Conservation (phyloP, 257 asterid species). For the Paraleonurus japonicus region DNA sequence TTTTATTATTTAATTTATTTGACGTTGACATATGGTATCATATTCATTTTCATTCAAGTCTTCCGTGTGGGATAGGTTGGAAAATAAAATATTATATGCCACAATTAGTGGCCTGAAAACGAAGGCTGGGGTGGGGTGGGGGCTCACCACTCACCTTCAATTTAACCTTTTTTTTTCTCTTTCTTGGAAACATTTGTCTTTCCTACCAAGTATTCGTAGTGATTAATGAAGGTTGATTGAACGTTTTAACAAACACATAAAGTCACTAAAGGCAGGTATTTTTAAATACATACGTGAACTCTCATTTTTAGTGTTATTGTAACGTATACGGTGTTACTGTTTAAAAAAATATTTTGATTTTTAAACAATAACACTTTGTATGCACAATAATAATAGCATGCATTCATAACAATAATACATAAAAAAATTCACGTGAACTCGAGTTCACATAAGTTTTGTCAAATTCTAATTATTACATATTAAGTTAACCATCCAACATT, state of each 20-base stretch:
- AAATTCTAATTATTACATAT: background rate
- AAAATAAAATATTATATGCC: slow-evolving; percentile 21
- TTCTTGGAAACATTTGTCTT: slow-evolving; percentile 1
- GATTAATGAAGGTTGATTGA: slow-evolving; percentile 14
- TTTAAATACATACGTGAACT: no score
- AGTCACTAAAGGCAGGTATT: no score
- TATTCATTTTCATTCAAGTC: slow-evolving; percentile 26
- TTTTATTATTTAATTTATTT: background rate
- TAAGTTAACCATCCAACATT: background rate
- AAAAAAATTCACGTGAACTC: no score
- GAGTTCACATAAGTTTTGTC: no score
- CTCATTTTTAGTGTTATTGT: no score
- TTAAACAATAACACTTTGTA: no score
- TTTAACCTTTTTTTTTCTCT: background rate
- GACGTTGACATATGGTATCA: slow-evolving; percentile 34
- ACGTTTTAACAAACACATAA: slow-evolving; percentile 24
- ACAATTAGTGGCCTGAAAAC: slow-evolving; percentile 30
- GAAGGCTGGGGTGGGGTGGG: slow-evolving; percentile 34
- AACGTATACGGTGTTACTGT: no score
- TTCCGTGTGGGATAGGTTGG: slow-evolving; percentile 36
- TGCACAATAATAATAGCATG: no score
- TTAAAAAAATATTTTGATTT: no score
- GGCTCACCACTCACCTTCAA: slow-evolving; percentile 35
- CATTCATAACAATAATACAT: no score
- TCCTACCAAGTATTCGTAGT: slow-evolving; percentile 6